Evolutionary conservation across 1,284 basidiomycete genomes (phyloP).

Genomic region (Spongiforma sp.): DNA sequence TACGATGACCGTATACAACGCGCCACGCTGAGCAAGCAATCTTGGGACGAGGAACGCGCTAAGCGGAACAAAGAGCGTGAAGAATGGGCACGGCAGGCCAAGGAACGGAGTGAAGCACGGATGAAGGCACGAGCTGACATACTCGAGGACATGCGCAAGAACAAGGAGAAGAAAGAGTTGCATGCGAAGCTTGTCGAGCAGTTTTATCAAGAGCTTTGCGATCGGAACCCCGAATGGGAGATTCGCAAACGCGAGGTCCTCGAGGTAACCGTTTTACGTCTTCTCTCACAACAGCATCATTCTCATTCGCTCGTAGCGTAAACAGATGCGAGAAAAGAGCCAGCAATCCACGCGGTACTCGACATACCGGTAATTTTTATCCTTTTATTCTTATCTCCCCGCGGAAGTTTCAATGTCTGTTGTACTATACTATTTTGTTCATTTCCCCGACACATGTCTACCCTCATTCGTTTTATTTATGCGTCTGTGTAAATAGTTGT

Average conservation of each 20-base stretch:
- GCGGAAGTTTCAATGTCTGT: slow-evolving; percentile 25
- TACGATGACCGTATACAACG: slow-evolving; percentile 54
- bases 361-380: slow-evolving; percentile 29
- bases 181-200: slow-evolving; percentile 46
- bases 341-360: slow-evolving; percentile 21
- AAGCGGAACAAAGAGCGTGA: slow-evolving; percentile 60
- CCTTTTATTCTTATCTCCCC: slow-evolving; percentile 36
- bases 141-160: slow-evolving; percentile 29
- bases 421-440: slow-evolving; percentile 25
- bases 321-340: slow-evolving; percentile 33
- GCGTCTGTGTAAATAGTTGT: slow-evolving; percentile 18
- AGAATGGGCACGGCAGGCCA: slow-evolving; percentile 61
- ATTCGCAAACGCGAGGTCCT: slow-evolving; percentile 51
- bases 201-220: slow-evolving; percentile 56
- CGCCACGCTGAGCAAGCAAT: slow-evolving; percentile 33
- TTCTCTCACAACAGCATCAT: slow-evolving; percentile 10
- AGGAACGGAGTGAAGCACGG: slow-evolving; percentile 49
- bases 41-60: slow-evolving; percentile 47
- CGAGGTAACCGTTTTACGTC: slow-evolving; percentile 33
- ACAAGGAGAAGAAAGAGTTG: slow-evolving; percentile 43
- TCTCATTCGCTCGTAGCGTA: slow-evolving; percentile 30
- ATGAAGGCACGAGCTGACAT: slow-evolving; percentile 39
- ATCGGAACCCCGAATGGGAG: slow-evolving; percentile 67
- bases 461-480: slow-evolving; percentile 7
- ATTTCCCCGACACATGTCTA: slow-evolving; percentile 6